Percentiles rank a stretch among this genome's conserved stretches.
phyloP scores from a whole-genome alignment of 2,329 filamentous ascomycete genomes.

The Gliomastix tumulicola region DNA sequence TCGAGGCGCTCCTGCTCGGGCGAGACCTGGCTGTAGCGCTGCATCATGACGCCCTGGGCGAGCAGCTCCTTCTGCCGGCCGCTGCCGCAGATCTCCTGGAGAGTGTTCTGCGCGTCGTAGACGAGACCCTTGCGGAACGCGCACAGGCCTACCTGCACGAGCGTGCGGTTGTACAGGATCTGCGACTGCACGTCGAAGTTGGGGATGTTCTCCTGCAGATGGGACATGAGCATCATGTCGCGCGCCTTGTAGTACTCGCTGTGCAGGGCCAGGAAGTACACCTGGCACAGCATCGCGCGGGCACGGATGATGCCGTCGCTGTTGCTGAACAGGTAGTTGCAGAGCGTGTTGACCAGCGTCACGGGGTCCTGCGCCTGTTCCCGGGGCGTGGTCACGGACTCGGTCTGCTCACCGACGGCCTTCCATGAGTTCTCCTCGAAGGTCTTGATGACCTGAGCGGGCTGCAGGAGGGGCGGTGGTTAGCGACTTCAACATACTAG shows the following conservation, averaged over 20 bases:
- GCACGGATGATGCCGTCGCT: slow-evolving; percentile 95
- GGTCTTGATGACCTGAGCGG: slow-evolving; percentile 84
- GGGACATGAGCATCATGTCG: slow-evolving; percentile 99
- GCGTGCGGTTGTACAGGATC: slow-evolving; percentile 96
- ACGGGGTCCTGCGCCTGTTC: slow-evolving; percentile 60
- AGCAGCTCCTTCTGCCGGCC: slow-evolving; percentile 96
- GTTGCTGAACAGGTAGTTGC: slow-evolving; percentile 90
- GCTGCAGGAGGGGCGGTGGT: slow-evolving; percentile 38
- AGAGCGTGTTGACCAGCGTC: slow-evolving; percentile 76
- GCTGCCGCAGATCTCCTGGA: slow-evolving; percentile 96
- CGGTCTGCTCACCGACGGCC: slow-evolving; percentile 57
- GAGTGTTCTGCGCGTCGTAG: slow-evolving; percentile 94
- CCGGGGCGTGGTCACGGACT: slow-evolving; percentile 78
- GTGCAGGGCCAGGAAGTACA: slow-evolving; percentile 96
- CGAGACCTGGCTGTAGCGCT: slow-evolving; percentile 91
- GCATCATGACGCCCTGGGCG: slow-evolving; percentile 96
- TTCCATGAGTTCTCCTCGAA: slow-evolving; percentile 95
- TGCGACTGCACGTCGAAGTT: slow-evolving; percentile 96
- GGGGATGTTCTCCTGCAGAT: slow-evolving; percentile 93
- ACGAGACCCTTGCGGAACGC: slow-evolving; percentile 96
- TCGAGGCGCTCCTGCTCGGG: slow-evolving; percentile 97
- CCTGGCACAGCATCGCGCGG: slow-evolving; percentile 95
- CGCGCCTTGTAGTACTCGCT: slow-evolving; percentile 97
- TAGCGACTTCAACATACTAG: slow-evolving; percentile 3
- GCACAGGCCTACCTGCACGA: slow-evolving; percentile 96